Conservation (phyloP, 2,329 filamentous ascomycete genomes). For the Paraconiothyrium brasiliense region DNA sequence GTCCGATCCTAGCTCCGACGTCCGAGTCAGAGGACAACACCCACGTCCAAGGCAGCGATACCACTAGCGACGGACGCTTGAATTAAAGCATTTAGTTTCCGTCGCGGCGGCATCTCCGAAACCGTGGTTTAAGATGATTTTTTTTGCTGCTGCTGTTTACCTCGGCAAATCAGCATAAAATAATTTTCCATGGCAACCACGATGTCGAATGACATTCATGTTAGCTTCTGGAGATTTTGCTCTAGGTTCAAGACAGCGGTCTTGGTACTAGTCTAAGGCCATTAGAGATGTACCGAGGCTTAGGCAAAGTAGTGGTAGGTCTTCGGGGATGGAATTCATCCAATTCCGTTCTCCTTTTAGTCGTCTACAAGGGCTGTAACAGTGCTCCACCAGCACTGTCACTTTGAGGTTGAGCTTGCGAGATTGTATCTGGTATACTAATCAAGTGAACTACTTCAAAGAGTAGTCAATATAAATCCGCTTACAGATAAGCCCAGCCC, state of each 20-base stretch:
- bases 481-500: too few relatives aligned
- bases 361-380: not conserved
- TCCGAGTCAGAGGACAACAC: not conserved
- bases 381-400: not conserved
- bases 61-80: not conserved
- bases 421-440: not conserved
- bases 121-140: not conserved
- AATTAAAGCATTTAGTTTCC: not conserved
- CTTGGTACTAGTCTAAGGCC: too few relatives aligned
- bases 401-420: not conserved
- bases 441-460: too few relatives aligned
- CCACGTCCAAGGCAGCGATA: not conserved
- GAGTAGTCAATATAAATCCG: too few relatives aligned
- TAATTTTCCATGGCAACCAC: not conserved
- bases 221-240: not conserved
- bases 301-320: not conserved
- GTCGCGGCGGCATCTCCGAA: not conserved
- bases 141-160: not conserved
- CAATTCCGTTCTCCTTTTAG: not conserved
- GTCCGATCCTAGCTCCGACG: constrained; percentile 4
- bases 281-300: not conserved
- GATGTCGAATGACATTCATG: not conserved
- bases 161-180: not conserved
- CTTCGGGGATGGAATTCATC: not conserved
- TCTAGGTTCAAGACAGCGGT: too few relatives aligned